Evolutionary conservation across 2,329 filamentous ascomycete genomes (phyloP).

Genomic region (Dryadomyces quercivorus): DNA sequence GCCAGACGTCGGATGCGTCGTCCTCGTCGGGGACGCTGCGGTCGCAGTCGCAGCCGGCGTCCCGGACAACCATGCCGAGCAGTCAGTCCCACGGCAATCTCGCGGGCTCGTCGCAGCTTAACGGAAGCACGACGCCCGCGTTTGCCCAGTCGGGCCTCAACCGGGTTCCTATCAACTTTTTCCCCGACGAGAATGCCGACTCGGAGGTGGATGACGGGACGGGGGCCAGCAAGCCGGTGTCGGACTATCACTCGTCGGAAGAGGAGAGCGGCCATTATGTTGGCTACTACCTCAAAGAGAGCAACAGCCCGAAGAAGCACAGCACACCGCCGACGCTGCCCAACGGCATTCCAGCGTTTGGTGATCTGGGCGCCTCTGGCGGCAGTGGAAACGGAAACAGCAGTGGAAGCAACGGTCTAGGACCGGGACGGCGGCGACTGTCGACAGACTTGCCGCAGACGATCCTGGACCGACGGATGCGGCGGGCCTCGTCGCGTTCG

Average conservation of each 20-base stretch:
- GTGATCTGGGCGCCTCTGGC: constrained; percentile 25
- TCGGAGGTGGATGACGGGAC: constrained; percentile 34
- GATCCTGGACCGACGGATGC: constrained; percentile 40
- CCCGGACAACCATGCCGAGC: constrained; percentile 26
- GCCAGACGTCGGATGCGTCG: constrained; percentile 34
- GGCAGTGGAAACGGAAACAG: background rate
- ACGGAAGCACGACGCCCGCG: constrained; percentile 22
- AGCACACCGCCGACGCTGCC: constrained; percentile 15
- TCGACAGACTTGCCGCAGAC: constrained; percentile 44
- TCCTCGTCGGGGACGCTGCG: constrained; percentile 41
- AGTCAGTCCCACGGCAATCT: constrained; percentile 15
- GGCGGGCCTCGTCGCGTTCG: constrained; percentile 36
- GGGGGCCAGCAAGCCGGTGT: constrained; percentile 20
- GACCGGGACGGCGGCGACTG: constrained; percentile 25
- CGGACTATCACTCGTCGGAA: constrained; percentile 32
- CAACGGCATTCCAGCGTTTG: constrained; percentile 31
- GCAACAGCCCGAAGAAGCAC: constrained; percentile 15
- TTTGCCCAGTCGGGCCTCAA: constrained; percentile 30
- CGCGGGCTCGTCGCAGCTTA: constrained; percentile 6
- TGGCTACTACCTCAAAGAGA: constrained; percentile 25
- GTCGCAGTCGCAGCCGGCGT: constrained; percentile 55
- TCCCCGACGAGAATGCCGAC: constrained; percentile 37
- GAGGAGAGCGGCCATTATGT: constrained; percentile 30
- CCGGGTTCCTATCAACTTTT: constrained; percentile 40
- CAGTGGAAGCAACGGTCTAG: background rate